phyloP scores from a whole-genome alignment of 108 stramenopile species.

The Nitzschia putrida region DNA sequence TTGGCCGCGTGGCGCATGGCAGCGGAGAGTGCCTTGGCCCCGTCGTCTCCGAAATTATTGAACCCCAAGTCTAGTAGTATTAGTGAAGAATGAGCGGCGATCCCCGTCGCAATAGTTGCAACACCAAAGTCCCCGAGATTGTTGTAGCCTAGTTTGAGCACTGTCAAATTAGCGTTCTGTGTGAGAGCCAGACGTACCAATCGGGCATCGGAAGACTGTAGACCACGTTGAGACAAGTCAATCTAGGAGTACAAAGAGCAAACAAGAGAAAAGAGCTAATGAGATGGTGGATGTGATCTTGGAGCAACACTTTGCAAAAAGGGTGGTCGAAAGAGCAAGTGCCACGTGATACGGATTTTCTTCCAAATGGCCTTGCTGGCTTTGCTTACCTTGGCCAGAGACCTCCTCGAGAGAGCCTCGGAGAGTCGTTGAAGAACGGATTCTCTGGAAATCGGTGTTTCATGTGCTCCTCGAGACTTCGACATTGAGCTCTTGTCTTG shows the following conservation, averaged over 20 bases:
- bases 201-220: conserved; percentile 64
- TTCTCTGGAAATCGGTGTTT: conserved; percentile 47
- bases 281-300: not conserved
- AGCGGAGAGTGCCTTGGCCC: conserved; percentile 64
- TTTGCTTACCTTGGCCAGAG: conserved; percentile 49
- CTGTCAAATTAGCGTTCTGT: conserved; percentile 71
- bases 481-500: not conserved
- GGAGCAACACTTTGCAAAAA: not conserved
- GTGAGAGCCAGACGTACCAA: conserved; percentile 70
- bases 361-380: not conserved
- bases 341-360: not conserved
- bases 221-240: conserved; percentile 78
- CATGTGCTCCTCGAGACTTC: conserved; percentile 17
- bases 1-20: conserved; percentile 39
- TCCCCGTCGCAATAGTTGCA: conserved; percentile 44
- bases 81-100: conserved; percentile 60
- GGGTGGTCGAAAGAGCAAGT: too few species aligned
- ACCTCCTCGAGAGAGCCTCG: conserved; percentile 61
- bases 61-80: conserved; percentile 77
- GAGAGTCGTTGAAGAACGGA: conserved; percentile 56
- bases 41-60: conserved; percentile 82
- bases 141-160: conserved; percentile 85
- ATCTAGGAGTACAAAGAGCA: conserved; percentile 42
- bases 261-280: not conserved
- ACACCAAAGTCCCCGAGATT: conserved; percentile 69